Conservation (phyloP, 768 basidiomycete genomes). For the Ramaria sp. region DNA sequence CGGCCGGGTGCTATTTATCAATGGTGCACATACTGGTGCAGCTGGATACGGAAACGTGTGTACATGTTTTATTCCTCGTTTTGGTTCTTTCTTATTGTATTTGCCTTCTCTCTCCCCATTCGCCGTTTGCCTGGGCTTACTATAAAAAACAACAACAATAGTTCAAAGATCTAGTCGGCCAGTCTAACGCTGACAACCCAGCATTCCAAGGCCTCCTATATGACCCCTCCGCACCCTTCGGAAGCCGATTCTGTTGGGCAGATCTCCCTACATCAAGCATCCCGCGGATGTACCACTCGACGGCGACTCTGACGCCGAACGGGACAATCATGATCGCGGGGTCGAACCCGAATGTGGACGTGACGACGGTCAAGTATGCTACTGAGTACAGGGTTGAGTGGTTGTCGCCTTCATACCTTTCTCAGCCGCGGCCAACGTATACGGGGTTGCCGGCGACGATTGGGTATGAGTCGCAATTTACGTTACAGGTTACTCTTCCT, state of each 20-base stretch:
- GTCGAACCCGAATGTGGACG: constrained; percentile 32
- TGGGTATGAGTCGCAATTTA: constrained; percentile 1
- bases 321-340: constrained; percentile 29
- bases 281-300: constrained; percentile 30
- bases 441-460: constrained; percentile 19
- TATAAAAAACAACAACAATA: neutral
- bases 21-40: constrained; percentile 32
- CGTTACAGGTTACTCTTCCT: constrained; percentile 1
- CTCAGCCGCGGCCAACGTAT: constrained; percentile 24
- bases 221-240: constrained; percentile 21
- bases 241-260: constrained; percentile 24
- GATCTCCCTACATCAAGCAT: constrained; percentile 21
- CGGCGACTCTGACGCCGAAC: constrained; percentile 21
- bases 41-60: constrained; percentile 25
- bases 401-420: constrained; percentile 32
- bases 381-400: constrained; percentile 28
- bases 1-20: constrained; percentile 30
- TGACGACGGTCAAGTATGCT: constrained; percentile 10
- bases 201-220: constrained; percentile 18
- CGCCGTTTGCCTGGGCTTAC: no score
- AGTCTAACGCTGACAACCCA: constrained; percentile 29
- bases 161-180: constrained; percentile 21
- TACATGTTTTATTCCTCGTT: constrained; percentile 13
- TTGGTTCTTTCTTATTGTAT: neutral
- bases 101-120: neutral